Evolutionary conservation across 1,284 basidiomycete genomes (phyloP).

Genomic region (Puccinia polysora): DNA sequence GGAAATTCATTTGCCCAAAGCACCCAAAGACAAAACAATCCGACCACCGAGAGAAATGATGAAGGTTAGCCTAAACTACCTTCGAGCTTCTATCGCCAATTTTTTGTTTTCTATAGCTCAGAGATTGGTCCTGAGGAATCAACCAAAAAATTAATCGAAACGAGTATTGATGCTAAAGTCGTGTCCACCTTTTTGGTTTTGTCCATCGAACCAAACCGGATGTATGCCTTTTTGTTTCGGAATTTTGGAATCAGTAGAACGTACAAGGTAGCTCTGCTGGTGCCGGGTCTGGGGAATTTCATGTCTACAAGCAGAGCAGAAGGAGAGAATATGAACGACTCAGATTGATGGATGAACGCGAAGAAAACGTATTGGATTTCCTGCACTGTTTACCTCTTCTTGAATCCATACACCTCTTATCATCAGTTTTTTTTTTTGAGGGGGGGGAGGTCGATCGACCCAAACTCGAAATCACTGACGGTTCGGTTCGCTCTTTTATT

Average conservation of each 20-base stretch:
- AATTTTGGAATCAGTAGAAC: slow-evolving; percentile 30
- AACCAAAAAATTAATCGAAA: background rate
- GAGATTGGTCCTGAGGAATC: background rate
- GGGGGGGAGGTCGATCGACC: no score
- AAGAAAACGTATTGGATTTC: slow-evolving; percentile 62
- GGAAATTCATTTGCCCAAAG: slow-evolving; percentile 67
- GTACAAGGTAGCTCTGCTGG: slow-evolving; percentile 52
- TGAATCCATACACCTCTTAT: no score
- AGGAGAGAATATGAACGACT: slow-evolving; percentile 91
- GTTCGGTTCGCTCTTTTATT: background rate
- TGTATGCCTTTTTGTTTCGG: background rate
- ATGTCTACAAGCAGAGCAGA: slow-evolving; percentile 94
- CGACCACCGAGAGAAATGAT: slow-evolving; percentile 85
- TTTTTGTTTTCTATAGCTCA: slow-evolving; percentile 85
- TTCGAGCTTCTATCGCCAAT: slow-evolving; percentile 52
- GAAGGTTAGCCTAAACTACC: slow-evolving; percentile 64
- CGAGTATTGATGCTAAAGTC: background rate
- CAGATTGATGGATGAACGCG: slow-evolving; percentile 78
- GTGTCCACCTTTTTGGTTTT: background rate
- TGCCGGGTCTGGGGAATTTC: slow-evolving; percentile 56
- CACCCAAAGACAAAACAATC: slow-evolving; percentile 71
- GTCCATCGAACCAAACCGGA: background rate
- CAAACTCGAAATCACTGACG: background rate
- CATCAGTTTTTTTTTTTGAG: no score
- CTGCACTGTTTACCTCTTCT: background rate